phyloP scores from a whole-genome alignment of 2,329 filamentous ascomycete genomes.

The Claviceps digitariae region DNA sequence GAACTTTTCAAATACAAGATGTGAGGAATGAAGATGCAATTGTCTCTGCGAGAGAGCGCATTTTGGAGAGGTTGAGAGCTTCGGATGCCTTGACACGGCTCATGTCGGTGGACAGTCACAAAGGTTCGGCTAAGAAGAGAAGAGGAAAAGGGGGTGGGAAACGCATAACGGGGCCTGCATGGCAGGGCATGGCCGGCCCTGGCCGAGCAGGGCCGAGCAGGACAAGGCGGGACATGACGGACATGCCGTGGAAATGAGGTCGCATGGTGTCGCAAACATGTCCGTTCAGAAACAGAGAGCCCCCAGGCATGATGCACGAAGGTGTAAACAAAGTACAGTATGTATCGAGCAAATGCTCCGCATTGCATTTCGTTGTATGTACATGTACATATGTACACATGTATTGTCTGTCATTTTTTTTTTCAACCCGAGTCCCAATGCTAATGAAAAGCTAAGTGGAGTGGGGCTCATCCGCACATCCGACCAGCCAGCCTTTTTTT shows the following conservation, averaged over 20 bases:
- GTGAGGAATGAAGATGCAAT: conserved; percentile 5
- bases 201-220: background rate
- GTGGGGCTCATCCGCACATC: background rate
- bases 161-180: background rate
- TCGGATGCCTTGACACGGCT: background rate
- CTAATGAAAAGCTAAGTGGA: background rate
- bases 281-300: background rate
- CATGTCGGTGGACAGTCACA: background rate
- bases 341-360: background rate
- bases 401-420: background rate
- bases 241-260: background rate
- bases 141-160: background rate
- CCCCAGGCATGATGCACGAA: background rate
- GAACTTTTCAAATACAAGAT: conserved; percentile 52
- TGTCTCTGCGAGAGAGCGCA: background rate
- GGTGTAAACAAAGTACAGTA: background rate
- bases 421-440: background rate
- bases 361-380: background rate
- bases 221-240: background rate
- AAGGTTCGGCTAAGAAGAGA: background rate
- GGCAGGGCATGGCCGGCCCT: background rate
- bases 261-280: conserved; percentile 2
- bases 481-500: background rate
- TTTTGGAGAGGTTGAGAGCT: background rate
- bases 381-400: background rate